Base-by-base conservation (phyloP, 768 basidiomycete genomes). In the Tulasnella sp. region DNA sequence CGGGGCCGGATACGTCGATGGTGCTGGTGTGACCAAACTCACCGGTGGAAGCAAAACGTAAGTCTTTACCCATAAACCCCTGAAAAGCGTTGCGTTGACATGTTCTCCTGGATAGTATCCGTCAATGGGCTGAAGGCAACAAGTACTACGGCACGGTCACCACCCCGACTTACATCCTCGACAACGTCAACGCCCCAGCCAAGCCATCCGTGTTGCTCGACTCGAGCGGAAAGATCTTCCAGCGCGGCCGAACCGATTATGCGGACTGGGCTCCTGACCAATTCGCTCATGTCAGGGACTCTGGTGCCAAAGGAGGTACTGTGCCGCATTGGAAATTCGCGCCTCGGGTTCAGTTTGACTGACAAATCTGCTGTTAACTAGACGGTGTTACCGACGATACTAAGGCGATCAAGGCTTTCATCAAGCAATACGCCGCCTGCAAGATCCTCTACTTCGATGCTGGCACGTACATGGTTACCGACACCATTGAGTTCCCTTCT, bases 391-490 rank as follows among this genome's bases (percentile, higher is more conserved):
- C 93, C 7, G 94, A 96, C 84, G 94, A 96, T 84, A 94, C 94
- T 0, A 87, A 86, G 46, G 93, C 92, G 20, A 86, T 96, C 31
- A 88, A 91, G 81, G 87, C 87, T 3, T 87, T 93, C n/a, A 89
- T 96, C 81, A 83, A 88, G 74, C 85, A 90, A 86, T 93, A 88
- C 84, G 86, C 91, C 31, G 92, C 91, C 6, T 91, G 91, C 87
- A 94, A 93, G 84, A 92, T 96, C 83, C 92, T 95, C 73, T 95
- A 93, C 87, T 90, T 95, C 83, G 94, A 95, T 82, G 92, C 93
- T 11, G 91, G 91, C 24, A 89, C 88, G 6, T 92, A 92, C 82
- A 81, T 90, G 50, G 88, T 92, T 41, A 89, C 89, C 41, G 78
- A 87, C 82, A 92, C 91, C 1, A 81, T 92, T 28, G 88, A 87